phyloP scores from a whole-genome alignment of 2,329 filamentous ascomycete species.

The Chrysoporthe deuterocubensis region DNA sequence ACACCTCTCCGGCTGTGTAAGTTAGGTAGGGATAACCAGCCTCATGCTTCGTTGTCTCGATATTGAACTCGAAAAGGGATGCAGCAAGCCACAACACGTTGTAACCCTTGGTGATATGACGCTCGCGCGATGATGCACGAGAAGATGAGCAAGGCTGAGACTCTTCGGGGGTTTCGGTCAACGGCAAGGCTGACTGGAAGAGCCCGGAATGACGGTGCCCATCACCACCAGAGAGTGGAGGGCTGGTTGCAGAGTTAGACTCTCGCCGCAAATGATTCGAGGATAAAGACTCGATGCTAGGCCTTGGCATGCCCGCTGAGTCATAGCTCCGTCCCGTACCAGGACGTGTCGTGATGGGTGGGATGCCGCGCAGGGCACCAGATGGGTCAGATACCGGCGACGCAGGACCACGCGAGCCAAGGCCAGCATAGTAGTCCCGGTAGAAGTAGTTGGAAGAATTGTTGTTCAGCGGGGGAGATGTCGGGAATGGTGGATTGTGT shows the following conservation, averaged over 20 bases:
- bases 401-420: slow-evolving; percentile 58
- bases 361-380: slow-evolving; percentile 52
- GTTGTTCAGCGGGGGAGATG: slow-evolving; percentile 53
- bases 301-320: slow-evolving; percentile 53
- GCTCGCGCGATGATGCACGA: slow-evolving; percentile 63
- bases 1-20: slow-evolving; percentile 88
- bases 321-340: slow-evolving; percentile 65
- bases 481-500: slow-evolving; percentile 55
- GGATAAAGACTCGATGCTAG: slow-evolving; percentile 54
- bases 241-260: slow-evolving; percentile 59
- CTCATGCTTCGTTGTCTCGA: slow-evolving; percentile 87
- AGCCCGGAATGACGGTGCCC: slow-evolving; percentile 70
- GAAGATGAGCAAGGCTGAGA: slow-evolving; percentile 53
- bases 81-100: slow-evolving; percentile 89
- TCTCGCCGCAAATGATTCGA: slow-evolving; percentile 44
- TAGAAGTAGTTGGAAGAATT: slow-evolving; percentile 60
- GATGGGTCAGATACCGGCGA: slow-evolving; percentile 61
- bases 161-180: slow-evolving; percentile 68
- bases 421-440: slow-evolving; percentile 55
- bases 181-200: slow-evolving; percentile 85
- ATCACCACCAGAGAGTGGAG: slow-evolving; percentile 50
- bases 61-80: slow-evolving; percentile 96
- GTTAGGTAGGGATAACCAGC: slow-evolving; percentile 95
- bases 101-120: slow-evolving; percentile 58
- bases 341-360: slow-evolving; percentile 53